These are phyloP conservation scores for Dysphania ambrosioides DNA, from an alignment of 148 eudicot species.

Conservation along the genomic window DNA sequence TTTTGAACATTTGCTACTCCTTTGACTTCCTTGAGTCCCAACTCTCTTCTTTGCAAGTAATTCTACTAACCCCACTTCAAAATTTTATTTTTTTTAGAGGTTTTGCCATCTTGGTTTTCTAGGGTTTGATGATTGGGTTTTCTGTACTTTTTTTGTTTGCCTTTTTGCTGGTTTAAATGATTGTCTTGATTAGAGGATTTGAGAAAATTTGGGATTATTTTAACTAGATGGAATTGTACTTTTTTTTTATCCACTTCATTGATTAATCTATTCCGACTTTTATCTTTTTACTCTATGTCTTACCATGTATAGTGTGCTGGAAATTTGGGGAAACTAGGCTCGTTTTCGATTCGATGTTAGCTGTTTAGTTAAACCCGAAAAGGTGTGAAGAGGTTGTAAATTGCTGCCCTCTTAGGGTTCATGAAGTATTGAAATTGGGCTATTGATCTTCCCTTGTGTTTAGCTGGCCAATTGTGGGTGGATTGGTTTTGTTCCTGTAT, in stretches of 20 bases:
- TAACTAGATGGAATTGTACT: too few relatives aligned
- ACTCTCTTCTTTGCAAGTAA: constrained; percentile 74
- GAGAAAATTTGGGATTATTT: too few relatives aligned
- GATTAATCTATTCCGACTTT: background rate
- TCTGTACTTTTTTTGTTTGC: constrained; percentile 14
- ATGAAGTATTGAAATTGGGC: background rate
- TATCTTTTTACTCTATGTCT: background rate
- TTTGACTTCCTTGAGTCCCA: constrained; percentile 78
- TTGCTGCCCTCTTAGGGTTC: background rate
- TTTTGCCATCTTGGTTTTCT: constrained; percentile 12
- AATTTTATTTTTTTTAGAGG: constrained; percentile 7
- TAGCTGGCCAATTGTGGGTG: background rate
- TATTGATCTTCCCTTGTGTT: background rate
- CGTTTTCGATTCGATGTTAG: background rate
- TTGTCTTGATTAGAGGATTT: too few relatives aligned
- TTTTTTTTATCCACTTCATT: too few relatives aligned
- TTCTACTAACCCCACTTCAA: too few relatives aligned
- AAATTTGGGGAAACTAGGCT: background rate
- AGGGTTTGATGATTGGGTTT: background rate
- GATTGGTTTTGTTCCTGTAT: background rate
- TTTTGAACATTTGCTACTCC: constrained; percentile 68
- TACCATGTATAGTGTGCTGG: background rate
- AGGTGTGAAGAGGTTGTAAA: background rate
- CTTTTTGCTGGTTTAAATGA: too few relatives aligned
- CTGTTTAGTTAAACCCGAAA: background rate